These are phyloP conservation scores for Penicillium sp. DNA, from an alignment of 2,329 filamentous ascomycete species.

Conservation along the genomic window DNA sequence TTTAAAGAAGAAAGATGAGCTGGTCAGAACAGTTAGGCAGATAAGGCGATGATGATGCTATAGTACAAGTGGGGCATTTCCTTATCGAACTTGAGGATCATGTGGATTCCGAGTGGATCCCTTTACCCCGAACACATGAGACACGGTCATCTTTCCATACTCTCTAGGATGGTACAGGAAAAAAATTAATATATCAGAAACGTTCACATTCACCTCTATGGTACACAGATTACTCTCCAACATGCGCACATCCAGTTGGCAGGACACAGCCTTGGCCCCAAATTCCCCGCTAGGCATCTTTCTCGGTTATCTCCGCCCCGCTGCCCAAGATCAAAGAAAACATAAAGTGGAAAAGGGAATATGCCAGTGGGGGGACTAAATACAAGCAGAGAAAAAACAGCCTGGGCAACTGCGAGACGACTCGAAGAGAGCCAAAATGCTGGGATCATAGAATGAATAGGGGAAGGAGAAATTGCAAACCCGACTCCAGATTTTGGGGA, in stretches of 20 bases:
- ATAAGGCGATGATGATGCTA: constrained; percentile 8
- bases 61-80: constrained; percentile 11
- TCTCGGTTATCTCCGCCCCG: constrained; percentile 10
- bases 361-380: constrained; percentile 28
- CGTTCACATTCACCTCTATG: constrained; percentile 27
- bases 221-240: constrained; percentile 28
- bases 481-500: constrained; percentile 15
- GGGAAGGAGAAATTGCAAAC: constrained; percentile 14
- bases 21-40: not conserved
- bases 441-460: constrained; percentile 15
- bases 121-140: not conserved
- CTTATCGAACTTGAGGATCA: constrained; percentile 5
- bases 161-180: no score
- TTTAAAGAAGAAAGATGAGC: not conserved
- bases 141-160: not conserved
- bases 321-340: constrained; percentile 16
- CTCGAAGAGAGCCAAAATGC: constrained; percentile 13
- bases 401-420: constrained; percentile 13
- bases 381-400: constrained; percentile 28
- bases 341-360: constrained; percentile 20
- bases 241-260: constrained; percentile 17
- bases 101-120: constrained; percentile 1
- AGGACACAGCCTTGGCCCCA: constrained; percentile 8
- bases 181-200: constrained; percentile 1
- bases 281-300: constrained; percentile 7